Evolutionary conservation across 805 yeast species (phyloP), one percentile per base, ranked within the genome.

Genomic region (Yarrowia sp.): DNA sequence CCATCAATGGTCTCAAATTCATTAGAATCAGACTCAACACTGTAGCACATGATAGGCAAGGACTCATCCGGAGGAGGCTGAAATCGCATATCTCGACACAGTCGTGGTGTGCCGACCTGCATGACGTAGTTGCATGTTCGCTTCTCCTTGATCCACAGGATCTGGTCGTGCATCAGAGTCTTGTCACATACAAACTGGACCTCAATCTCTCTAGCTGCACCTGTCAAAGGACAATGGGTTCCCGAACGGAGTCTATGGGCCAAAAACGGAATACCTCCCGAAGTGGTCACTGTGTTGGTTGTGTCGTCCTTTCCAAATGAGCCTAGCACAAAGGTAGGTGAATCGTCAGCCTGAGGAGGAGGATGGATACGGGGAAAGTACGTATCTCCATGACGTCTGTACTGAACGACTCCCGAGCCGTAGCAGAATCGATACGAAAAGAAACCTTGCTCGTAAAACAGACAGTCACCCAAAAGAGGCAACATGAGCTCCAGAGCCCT

Each of bases 121-220:
- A 85, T 78, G 68, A 78, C 78, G 70, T 87, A 87, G 50, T 80
- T 81, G 71, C 92, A 87, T 0, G 87, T 83, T 64, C 78, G 79
- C 36, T 79, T 74, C 72, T 87, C 92, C 57, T 75, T 75, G 3
- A 84, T 78, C 71, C 80, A 80, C 9, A 75, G 64, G 17, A 76
- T 73, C 10, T 71, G 71, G 53, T 72, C 71, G 4, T 68, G 69
- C 31, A 67, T 67, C 17, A 71, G 70, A 11, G 70, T 69, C 3
- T 79, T 79, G 66, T 81, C 82, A 73, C 93, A 88, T 39, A 78
- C 76, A 71, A 83, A 87, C 58, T 80, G 81, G 5, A 88, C 75
- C 65, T 86, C 88, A 3, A 83, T 76, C 4, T 77, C 71, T 62
- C 93, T 79, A 2, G 82, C 82, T 32, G 75, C 71, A 1, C 79